Percentiles rank a stretch among this genome's conserved stretches.
Evolutionary conservation across 169 alveolate genomes (phyloP).

Genomic region (Plasmodium reichenowi): DNA sequence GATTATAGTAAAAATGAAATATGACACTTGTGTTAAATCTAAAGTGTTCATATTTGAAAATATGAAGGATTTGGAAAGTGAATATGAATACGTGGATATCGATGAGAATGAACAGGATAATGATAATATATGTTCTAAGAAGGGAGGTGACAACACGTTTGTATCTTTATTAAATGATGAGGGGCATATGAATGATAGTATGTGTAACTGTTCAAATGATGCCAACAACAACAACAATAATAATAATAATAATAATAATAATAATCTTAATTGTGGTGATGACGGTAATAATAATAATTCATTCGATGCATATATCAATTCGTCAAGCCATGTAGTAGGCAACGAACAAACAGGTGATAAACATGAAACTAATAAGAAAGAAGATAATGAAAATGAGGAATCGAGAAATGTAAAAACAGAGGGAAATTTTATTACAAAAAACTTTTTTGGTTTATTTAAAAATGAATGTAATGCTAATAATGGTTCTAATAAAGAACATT

Average conservation of each 20-base stretch:
- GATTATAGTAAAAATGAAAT: slow-evolving; percentile 43
- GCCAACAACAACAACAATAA: background rate
- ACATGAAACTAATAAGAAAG: background rate
- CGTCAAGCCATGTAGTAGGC: background rate
- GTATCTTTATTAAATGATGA: slow-evolving; percentile 19
- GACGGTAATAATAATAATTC: background rate
- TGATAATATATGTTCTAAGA: slow-evolving; percentile 1
- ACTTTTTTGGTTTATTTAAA: slow-evolving; percentile 2
- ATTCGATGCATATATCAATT: background rate
- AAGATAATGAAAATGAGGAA: background rate
- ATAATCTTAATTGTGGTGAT: background rate
- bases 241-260: background rate
- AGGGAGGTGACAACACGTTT: slow-evolving; percentile 6
- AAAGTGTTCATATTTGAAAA: slow-evolving; percentile 56
- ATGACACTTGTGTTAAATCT: slow-evolving; percentile 37
- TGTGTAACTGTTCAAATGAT: background rate
- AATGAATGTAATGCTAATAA: slow-evolving; percentile 8
- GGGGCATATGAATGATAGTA: background rate
- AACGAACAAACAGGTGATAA: background rate
- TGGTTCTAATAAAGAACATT: background rate
- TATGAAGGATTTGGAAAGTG: slow-evolving; percentile 25
- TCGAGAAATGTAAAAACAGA: background rate
- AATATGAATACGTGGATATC: slow-evolving; percentile 17
- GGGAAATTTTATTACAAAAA: slow-evolving; percentile 12
- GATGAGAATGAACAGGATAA: background rate